Conservation (phyloP, 2,329 filamentous ascomycete genomes). For the Emericellopsis atlantica region DNA sequence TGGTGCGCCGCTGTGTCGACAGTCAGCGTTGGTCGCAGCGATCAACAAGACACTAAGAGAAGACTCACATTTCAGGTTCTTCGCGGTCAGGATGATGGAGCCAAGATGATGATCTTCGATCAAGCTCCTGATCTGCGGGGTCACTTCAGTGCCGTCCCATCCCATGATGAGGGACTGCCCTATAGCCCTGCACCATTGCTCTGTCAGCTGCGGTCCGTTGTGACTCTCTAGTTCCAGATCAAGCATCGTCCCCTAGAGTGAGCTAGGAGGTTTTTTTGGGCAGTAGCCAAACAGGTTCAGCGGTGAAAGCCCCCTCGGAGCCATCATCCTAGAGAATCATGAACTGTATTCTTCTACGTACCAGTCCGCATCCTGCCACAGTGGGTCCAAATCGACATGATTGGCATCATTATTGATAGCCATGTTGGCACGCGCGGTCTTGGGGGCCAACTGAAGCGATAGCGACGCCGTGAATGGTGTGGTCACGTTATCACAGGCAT, state of each 20-base stretch:
- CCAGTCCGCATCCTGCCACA: constrained; percentile 70
- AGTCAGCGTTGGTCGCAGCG: not conserved
- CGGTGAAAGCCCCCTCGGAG: not conserved
- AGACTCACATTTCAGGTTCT: constrained; percentile 64
- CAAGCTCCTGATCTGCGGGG: constrained; percentile 66
- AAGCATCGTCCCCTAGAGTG: too few species aligned
- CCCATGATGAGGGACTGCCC: constrained; percentile 74
- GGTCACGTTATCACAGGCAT: not conserved
- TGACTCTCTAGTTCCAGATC: too few species aligned
- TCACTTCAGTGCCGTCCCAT: constrained; percentile 75
- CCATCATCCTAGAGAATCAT: not conserved
- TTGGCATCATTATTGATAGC: constrained; percentile 10
- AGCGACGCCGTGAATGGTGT: too few species aligned
- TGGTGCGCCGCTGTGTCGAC: constrained; percentile 65
- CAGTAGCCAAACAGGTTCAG: too few species aligned
- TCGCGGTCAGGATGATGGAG: constrained; percentile 72
- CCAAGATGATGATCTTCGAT: constrained; percentile 81
- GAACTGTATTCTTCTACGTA: constrained; percentile 28
- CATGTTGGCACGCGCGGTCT: constrained; percentile 6
- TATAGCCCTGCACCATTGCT: constrained; percentile 39
- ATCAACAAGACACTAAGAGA: constrained; percentile 6
- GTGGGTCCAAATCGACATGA: constrained; percentile 34
- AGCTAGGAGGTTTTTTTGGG: too few species aligned
- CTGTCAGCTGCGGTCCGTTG: too few species aligned
- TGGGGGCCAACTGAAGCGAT: not conserved